Evolutionary conservation across 805 yeast species (phyloP).

Genomic region (Lipomyces mesembrius): DNA sequence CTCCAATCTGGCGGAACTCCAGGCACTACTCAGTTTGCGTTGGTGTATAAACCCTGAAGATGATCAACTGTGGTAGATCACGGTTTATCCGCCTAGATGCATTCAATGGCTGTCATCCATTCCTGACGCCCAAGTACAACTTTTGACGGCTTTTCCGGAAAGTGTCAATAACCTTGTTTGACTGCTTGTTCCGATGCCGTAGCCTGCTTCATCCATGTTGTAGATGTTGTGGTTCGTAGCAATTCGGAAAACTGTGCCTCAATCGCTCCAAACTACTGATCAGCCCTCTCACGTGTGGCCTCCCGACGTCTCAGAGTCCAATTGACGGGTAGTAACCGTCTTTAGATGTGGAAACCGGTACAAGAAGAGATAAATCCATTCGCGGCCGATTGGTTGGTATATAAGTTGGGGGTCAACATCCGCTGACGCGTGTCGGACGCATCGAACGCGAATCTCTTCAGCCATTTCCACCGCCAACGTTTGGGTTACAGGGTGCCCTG

Average conservation of each 20-base stretch:
- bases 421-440: conserved; percentile 3
- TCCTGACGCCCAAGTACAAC: no score
- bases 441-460: conserved; percentile 4
- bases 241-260: no score
- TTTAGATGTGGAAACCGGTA: not conserved
- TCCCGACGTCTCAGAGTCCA: not conserved
- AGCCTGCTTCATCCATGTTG: conserved; percentile 3
- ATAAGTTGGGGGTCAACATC: not conserved
- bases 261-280: conserved; percentile 1
- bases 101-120: conserved; percentile 5
- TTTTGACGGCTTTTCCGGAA: not conserved
- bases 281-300: conserved; percentile 1
- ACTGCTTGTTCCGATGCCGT: conserved; percentile 2
- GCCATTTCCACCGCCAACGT: not conserved
- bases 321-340: not conserved
- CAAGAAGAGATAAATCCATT: not conserved
- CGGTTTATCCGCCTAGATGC: not conserved
- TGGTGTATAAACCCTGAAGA: conserved; percentile 5
- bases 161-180: not conserved
- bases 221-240: not conserved
- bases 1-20: not conserved
- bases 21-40: not conserved
- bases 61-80: not conserved
- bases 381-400: not conserved
- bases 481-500: not conserved